Conservation (phyloP, 1,284 basidiomycete genomes). For the Farysia itapuensis region DNA sequence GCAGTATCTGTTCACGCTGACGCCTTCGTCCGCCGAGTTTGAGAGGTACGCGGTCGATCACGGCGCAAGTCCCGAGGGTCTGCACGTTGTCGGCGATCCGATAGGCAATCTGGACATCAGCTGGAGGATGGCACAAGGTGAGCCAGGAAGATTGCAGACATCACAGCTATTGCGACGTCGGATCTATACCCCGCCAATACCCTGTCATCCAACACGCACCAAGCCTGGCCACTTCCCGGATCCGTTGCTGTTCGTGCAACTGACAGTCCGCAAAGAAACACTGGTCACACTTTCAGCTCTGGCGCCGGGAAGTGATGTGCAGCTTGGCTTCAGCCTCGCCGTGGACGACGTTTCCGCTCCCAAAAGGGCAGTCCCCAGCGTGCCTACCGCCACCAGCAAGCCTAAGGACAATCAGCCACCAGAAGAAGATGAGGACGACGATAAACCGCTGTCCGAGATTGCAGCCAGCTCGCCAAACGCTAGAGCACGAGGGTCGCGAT, state of each 20-base stretch:
- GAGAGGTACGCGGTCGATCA: conserved; percentile 5
- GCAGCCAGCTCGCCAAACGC: conserved; percentile 2
- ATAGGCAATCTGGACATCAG: conserved; percentile 51
- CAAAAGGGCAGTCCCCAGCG: no score
- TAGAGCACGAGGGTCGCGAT: background rate
- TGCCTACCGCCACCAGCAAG: background rate
- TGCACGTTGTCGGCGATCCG: conserved; percentile 12
- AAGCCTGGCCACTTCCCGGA: no score
- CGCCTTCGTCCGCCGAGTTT: background rate
- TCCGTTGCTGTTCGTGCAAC: conserved; percentile 1
- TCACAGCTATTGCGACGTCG: conserved; percentile 15
- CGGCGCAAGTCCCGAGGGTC: conserved; percentile 5
- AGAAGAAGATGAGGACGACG: conserved; percentile 18
- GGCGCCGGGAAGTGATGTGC: background rate
- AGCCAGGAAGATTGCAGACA: conserved; percentile 44
- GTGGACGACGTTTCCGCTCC: conserved; percentile 3
- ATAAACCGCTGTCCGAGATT: conserved; percentile 22
- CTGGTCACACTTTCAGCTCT: conserved; percentile 3
- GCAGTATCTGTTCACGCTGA: conserved; percentile 52
- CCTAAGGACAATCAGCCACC: background rate
- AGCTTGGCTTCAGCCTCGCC: conserved; percentile 2
- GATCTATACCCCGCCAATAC: no score
- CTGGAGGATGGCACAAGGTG: conserved; percentile 51
- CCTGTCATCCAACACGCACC: no score
- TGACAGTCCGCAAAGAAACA: conserved; percentile 1